Conservation (phyloP, 2,329 filamentous ascomycete species). For the Ophiostoma australiae region DNA sequence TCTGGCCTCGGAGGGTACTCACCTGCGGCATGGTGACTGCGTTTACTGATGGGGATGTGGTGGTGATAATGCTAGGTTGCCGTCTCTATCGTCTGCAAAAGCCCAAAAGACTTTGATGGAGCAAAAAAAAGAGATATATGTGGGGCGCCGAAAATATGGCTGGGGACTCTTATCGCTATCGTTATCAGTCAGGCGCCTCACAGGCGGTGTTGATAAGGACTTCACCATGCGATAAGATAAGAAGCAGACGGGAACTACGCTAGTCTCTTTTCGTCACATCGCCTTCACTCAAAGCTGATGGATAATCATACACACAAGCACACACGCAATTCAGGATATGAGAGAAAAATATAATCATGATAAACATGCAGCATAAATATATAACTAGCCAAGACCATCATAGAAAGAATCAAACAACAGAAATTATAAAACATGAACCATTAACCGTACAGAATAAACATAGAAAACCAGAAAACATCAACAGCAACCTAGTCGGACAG, state of each 20-base stretch:
- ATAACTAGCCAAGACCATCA: background rate
- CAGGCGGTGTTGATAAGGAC: constrained; percentile 1
- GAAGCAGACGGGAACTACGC: background rate
- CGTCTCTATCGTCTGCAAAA: constrained; percentile 6
- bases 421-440: background rate
- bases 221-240: background rate
- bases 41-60: background rate
- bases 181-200: background rate
- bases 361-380: background rate
- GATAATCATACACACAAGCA: background rate
- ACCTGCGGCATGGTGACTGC: constrained; percentile 17
- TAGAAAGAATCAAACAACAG: background rate
- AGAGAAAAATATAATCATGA: background rate
- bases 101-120: constrained; percentile 11
- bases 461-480: background rate
- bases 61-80: constrained; percentile 11
- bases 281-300: background rate
- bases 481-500: constrained; percentile 32
- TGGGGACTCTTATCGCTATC: constrained; percentile 8
- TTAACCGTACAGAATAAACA: background rate
- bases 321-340: background rate
- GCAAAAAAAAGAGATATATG: background rate
- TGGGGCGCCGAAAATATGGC: constrained; percentile 1
- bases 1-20: background rate
- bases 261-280: background rate